Evolutionary conservation across 805 yeast species (phyloP).

Genomic region (Teunomyces kruisii): DNA sequence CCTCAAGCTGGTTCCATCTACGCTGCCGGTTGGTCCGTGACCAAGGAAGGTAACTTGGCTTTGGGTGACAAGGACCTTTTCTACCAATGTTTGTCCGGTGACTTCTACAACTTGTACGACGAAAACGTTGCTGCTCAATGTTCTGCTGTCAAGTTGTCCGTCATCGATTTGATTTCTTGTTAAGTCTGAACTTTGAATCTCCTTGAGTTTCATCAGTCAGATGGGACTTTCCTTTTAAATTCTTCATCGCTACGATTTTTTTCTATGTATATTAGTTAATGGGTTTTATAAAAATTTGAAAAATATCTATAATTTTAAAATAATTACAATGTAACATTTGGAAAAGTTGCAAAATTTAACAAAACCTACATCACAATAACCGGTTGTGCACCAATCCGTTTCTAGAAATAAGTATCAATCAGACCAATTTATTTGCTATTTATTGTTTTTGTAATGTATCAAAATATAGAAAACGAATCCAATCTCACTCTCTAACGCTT

Average conservation of each 20-base stretch:
- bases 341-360: too few species aligned
- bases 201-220: too few species aligned
- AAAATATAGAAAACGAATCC: too few species aligned
- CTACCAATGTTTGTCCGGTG: constrained; percentile 75
- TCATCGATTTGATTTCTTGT: constrained; percentile 60
- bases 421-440: neutral
- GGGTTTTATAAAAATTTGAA: neutral
- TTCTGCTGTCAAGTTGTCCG: constrained; percentile 52
- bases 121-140: constrained; percentile 57
- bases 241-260: neutral
- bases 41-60: constrained; percentile 58
- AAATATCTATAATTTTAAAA: neutral
- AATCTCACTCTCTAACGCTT: constrained; percentile 17
- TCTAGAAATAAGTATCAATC: too few species aligned
- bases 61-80: constrained; percentile 60
- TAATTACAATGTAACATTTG: neutral
- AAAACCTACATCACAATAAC: too few species aligned
- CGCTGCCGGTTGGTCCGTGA: constrained; percentile 30
- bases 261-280: constrained; percentile 1
- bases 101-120: constrained; percentile 77
- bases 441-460: too few species aligned
- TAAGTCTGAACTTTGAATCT: constrained; percentile 15
- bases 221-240: neutral
- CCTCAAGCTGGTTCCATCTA: constrained; percentile 57
- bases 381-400: too few species aligned